Base-by-base conservation (phyloP, 306 rosid species). In the Dalbergia oliveri region DNA sequence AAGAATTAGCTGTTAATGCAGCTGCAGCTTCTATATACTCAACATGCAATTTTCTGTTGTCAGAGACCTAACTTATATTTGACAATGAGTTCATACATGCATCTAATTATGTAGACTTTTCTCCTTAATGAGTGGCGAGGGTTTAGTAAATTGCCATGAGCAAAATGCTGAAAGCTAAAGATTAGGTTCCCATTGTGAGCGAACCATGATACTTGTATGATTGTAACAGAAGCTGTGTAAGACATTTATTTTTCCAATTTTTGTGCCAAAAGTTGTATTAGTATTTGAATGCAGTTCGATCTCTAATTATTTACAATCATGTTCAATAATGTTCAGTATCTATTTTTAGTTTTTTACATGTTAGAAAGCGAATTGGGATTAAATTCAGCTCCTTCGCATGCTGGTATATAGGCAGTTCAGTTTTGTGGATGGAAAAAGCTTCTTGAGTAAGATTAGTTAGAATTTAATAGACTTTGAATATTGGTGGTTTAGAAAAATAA, bases 11-110 rank as follows among this genome's bases (percentile, higher is more conserved):
- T 8, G 88, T 95, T 14, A 91, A 88, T 77, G 99, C 99, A 50
- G 98, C 99, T 49, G 98, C 99, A 44, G 98, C 99, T 83, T 90
- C 98, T 56, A 93, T 95, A 78, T 95, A 95, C 73, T 92, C 99
- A 76, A 95, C 97, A 5, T 95, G 98, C 90, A 91, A 88, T 83
- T 93, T 84, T 82, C 85, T 95, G 0, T 49, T 84, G 84, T 86
- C 94, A 21, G 88, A 86, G 50, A 89, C 90, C 66, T 86, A 33
- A 84, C 84, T 0, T 87, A 86, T 79, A 69, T 81, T 67, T 90
- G 88, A 84, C 62, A 53, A 15, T 56, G 68, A 64, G 65, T 72
- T 80, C 12, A 15, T 61, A 63, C 59, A 12, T 43, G 37, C 37
- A 21, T 70, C 60, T 66, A 73, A 69, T 80, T 45, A 51, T 77